phyloP scores from a whole-genome alignment of 2,329 filamentous ascomycete species.

The Plectosphaerella plurivora region DNA sequence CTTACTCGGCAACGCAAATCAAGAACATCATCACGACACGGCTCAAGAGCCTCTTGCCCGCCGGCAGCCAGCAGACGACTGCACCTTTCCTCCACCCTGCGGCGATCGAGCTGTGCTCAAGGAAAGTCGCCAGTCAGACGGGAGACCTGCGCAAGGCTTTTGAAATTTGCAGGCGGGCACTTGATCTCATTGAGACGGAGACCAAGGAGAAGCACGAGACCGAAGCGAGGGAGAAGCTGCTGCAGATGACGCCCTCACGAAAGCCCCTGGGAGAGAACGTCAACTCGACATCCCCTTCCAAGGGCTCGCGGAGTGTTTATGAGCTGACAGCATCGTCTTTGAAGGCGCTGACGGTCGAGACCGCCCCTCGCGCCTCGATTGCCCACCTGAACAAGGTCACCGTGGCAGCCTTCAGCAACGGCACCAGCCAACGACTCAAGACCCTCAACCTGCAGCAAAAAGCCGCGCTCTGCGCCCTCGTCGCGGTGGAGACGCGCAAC shows the following conservation, averaged over 20 bases:
- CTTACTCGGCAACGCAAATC: constrained; percentile 85
- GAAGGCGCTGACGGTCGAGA: constrained; percentile 64
- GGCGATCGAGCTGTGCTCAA: constrained; percentile 88
- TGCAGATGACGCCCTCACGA: constrained; percentile 65
- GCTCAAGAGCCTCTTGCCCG: constrained; percentile 68
- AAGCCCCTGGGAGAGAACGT: constrained; percentile 75
- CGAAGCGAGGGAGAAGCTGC: constrained; percentile 48
- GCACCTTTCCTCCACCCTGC: constrained; percentile 90
- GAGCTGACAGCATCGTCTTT: constrained; percentile 50
- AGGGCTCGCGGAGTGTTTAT: constrained; percentile 36
- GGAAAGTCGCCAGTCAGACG: constrained; percentile 91
- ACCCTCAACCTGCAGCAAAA: constrained; percentile 94
- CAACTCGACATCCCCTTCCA: constrained; percentile 60
- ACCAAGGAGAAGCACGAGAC: constrained; percentile 70
- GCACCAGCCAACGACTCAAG: constrained; percentile 77
- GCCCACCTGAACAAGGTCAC: constrained; percentile 90
- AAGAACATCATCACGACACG: constrained; percentile 81
- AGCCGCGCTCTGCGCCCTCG: constrained; percentile 82
- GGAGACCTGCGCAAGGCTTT: constrained; percentile 94
- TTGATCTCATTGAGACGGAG: constrained; percentile 85
- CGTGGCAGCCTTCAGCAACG: constrained; percentile 83
- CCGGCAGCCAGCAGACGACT: constrained; percentile 44
- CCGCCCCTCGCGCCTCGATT: constrained; percentile 83
- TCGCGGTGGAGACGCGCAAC: constrained; percentile 78
- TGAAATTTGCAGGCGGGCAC: constrained; percentile 83